Conservation (phyloP, 2,329 filamentous ascomycete genomes). For the Sarocladiaceae sp. region DNA sequence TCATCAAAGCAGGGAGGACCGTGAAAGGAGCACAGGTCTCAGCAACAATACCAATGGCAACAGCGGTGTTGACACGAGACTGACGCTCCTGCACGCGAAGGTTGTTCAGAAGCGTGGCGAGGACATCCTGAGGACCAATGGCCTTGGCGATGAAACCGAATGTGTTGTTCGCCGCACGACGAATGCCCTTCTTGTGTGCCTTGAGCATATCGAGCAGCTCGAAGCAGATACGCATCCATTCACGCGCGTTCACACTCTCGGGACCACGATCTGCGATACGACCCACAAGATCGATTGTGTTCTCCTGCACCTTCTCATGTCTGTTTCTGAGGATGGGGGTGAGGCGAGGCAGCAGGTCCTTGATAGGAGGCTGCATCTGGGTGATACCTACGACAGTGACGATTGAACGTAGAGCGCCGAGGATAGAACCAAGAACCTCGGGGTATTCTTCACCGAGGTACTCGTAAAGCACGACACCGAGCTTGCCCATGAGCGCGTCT, state of each 20-base stretch:
- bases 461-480: conserved; percentile 92
- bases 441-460: conserved; percentile 98
- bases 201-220: conserved; percentile 99
- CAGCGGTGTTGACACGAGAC: conserved; percentile 95
- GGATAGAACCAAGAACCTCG: conserved; percentile 92
- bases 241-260: conserved; percentile 91
- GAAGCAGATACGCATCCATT: conserved; percentile 99
- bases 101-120: conserved; percentile 94
- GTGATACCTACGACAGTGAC: conserved; percentile 97
- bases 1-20: conserved; percentile 97
- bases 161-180: conserved; percentile 97
- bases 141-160: conserved; percentile 99
- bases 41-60: conserved; percentile 96
- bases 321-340: conserved; percentile 98
- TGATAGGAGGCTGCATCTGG: conserved; percentile 97
- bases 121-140: conserved; percentile 94
- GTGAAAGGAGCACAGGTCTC: conserved; percentile 98
- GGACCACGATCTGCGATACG: conserved; percentile 96
- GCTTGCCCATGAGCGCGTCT: conserved; percentile 91
- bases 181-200: conserved; percentile 98
- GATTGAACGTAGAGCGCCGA: conserved; percentile 91
- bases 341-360: conserved; percentile 87
- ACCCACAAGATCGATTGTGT: conserved; percentile 95
- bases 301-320: conserved; percentile 98
- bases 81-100: conserved; percentile 95